phyloP scores from a whole-genome alignment of 2,329 filamentous ascomycete genomes.

The Sporothrix humicola region DNA sequence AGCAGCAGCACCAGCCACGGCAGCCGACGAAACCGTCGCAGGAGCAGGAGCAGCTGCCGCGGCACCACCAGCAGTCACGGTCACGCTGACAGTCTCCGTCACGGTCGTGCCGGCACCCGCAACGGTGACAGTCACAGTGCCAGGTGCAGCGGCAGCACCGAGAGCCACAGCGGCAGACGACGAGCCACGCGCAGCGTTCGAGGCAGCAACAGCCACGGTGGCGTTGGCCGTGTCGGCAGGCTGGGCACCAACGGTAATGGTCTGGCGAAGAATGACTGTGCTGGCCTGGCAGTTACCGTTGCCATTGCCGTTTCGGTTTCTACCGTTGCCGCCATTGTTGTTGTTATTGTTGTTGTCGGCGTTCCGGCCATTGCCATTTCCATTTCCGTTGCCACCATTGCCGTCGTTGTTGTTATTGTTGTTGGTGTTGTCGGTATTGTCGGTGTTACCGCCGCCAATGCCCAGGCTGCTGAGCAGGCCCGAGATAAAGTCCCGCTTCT shows the following conservation, averaged over 20 bases:
- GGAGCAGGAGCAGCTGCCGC: slow-evolving; percentile 6
- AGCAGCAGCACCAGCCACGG: slow-evolving; percentile 17
- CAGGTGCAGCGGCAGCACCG: slow-evolving; percentile 9
- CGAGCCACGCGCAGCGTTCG: background rate
- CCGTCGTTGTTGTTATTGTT: background rate
- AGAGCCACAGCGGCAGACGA: slow-evolving; percentile 22
- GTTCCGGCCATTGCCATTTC: slow-evolving; percentile 27
- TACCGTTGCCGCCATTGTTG: slow-evolving; percentile 29
- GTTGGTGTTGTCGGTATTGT: slow-evolving; percentile 30
- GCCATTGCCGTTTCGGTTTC: background rate
- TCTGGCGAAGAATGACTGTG: slow-evolving; percentile 36
- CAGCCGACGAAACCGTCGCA: background rate
- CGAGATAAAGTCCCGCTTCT: slow-evolving; percentile 42
- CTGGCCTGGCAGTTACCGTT: slow-evolving; percentile 18
- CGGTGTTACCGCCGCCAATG: slow-evolving; percentile 12
- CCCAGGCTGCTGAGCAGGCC: slow-evolving; percentile 38
- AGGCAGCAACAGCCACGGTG: background rate
- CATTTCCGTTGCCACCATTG: slow-evolving; percentile 28
- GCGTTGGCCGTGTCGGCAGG: slow-evolving; percentile 12
- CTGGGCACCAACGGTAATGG: slow-evolving; percentile 46
- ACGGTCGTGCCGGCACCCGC: slow-evolving; percentile 24
- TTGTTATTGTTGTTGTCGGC: slow-evolving; percentile 35
- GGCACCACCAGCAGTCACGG: slow-evolving; percentile 34
- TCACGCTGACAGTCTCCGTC: slow-evolving; percentile 34
- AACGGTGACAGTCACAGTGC: slow-evolving; percentile 18